Conservation (phyloP, 345 rosid genomes). For the Eucalyptus tenuipes region DNA sequence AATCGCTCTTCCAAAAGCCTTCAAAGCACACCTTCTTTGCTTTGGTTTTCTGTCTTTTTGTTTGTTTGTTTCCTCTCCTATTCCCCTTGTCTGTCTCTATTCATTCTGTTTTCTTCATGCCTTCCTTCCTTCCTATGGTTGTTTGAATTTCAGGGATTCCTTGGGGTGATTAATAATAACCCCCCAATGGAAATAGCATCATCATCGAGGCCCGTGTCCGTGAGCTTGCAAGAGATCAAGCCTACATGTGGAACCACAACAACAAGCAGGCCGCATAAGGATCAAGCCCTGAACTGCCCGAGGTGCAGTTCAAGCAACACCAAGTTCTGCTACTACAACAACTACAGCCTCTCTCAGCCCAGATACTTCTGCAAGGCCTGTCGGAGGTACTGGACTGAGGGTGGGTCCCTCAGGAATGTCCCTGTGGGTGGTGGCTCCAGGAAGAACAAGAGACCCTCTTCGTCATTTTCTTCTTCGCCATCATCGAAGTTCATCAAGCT, state of each 20-base stretch:
- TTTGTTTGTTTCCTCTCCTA: neutral
- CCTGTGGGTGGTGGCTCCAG: slow-evolving; percentile 99
- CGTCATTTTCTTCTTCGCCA: slow-evolving; percentile 17
- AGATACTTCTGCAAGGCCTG: slow-evolving; percentile 96
- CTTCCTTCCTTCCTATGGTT: neutral
- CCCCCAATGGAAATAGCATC: slow-evolving; percentile 13
- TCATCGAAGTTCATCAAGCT: slow-evolving; percentile 29
- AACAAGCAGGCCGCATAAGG: slow-evolving; percentile 49
- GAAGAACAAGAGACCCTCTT: slow-evolving; percentile 81
- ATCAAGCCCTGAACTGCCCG: slow-evolving; percentile 85
- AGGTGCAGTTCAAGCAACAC: slow-evolving; percentile 93
- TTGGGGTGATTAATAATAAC: slow-evolving; percentile 1
- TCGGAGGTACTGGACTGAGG: slow-evolving; percentile 98
- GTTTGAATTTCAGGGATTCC: slow-evolving; percentile 1
- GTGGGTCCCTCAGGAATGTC: slow-evolving; percentile 88
- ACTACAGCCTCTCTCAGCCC: slow-evolving; percentile 98
- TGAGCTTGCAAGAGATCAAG: neutral
- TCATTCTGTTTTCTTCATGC: neutral
- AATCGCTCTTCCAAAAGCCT: neutral
- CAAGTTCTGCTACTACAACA: slow-evolving; percentile 97
- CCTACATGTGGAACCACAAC: neutral
- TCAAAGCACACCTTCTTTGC: neutral
- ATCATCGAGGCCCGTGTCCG: neutral
- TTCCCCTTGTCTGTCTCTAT: neutral
- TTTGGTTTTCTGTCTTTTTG: neutral